Conservation (phyloP, 768 basidiomycete species). For the Lactifluus volemus region DNA sequence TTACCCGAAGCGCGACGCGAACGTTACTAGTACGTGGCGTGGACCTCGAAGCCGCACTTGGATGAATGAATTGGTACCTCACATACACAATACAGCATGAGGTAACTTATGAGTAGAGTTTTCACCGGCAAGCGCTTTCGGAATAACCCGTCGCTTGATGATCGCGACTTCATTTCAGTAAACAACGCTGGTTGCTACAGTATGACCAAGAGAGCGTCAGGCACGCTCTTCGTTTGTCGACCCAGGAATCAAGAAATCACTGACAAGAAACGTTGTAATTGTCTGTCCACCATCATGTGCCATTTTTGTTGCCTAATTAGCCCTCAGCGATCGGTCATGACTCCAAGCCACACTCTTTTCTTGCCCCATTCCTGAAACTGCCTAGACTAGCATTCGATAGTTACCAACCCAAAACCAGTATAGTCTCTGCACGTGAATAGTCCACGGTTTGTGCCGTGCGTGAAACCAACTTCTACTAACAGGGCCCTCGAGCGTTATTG, state of each 20-base stretch:
- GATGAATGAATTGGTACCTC: slow-evolving; percentile 26
- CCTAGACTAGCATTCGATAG: too few species aligned
- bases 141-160: slow-evolving; percentile 24
- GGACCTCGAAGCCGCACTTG: slow-evolving; percentile 16
- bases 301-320: background rate
- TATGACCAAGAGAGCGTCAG: too few species aligned
- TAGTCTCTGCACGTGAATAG: background rate
- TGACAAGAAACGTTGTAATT: background rate
- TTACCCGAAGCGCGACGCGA: slow-evolving; percentile 23
- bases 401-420: background rate
- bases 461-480: slow-evolving; percentile 1
- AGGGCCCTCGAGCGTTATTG: slow-evolving; percentile 1
- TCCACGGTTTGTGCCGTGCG: background rate
- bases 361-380: background rate
- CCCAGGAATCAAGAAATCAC: background rate
- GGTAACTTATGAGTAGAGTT: slow-evolving; percentile 31
- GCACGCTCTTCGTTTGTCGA: background rate
- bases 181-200: background rate
- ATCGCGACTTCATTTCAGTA: slow-evolving; percentile 20
- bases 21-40: slow-evolving; percentile 48
- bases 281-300: too few species aligned
- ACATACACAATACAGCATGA: slow-evolving; percentile 34
- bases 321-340: background rate
- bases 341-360: background rate
- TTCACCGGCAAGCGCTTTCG: slow-evolving; percentile 38